These are phyloP conservation scores for Apiosordaria backusii DNA, from an alignment of 495 filamentous ascomycete species.

Conservation along the genomic window DNA sequence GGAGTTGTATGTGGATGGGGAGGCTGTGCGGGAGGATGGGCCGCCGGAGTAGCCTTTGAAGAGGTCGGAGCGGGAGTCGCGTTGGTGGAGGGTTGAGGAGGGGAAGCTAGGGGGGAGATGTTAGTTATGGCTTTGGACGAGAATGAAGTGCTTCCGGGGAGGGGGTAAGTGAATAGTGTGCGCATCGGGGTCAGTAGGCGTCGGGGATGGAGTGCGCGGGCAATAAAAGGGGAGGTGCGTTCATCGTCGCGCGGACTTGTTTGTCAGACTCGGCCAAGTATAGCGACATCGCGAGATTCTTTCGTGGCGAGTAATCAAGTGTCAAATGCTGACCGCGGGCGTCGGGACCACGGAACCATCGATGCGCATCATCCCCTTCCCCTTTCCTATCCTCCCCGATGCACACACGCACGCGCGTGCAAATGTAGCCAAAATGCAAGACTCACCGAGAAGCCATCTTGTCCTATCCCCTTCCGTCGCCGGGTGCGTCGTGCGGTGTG, in stretches of 20 bases:
- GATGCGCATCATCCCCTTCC: background rate
- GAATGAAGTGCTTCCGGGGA: too few species aligned
- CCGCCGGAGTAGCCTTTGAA: constrained; percentile 79
- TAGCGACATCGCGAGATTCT: too few species aligned
- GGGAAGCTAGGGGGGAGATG: constrained; percentile 47
- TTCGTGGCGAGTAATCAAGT: too few species aligned
- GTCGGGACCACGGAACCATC: background rate
- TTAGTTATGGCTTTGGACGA: constrained; percentile 7
- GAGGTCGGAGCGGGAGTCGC: constrained; percentile 82
- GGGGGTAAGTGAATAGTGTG: background rate
- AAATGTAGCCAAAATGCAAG: background rate
- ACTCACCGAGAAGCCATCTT: background rate
- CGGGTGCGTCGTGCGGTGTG: background rate
- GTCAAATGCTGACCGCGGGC: too few species aligned
- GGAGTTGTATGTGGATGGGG: constrained; percentile 47
- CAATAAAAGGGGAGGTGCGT: too few species aligned
- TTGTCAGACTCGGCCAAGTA: too few species aligned
- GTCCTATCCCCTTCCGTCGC: background rate
- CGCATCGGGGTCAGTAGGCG: background rate
- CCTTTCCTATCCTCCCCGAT: background rate
- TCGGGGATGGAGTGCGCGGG: too few species aligned
- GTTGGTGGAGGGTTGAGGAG: constrained; percentile 66
- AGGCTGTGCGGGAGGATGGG: constrained; percentile 46
- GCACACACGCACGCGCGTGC: too few species aligned
- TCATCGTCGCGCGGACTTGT: too few species aligned